phyloP scores from a whole-genome alignment of 1,284 basidiomycete genomes.

The Ganoderma lingzhi region DNA sequence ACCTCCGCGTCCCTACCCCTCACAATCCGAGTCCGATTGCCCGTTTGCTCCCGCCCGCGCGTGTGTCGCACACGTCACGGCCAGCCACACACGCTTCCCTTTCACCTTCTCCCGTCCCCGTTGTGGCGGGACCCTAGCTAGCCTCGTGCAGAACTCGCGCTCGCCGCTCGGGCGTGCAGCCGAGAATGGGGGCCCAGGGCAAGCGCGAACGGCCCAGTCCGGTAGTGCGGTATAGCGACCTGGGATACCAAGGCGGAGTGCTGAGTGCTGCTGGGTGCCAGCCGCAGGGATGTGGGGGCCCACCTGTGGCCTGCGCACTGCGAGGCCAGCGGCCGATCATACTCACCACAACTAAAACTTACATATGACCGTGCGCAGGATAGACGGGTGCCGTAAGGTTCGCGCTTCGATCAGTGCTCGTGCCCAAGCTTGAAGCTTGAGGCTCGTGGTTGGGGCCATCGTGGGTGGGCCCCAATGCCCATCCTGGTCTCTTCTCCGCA shows the following conservation, averaged over 20 bases:
- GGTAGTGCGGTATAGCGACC: not conserved
- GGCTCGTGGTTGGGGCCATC: not conserved
- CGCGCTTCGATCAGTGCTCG: constrained; percentile 17
- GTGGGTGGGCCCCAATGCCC: not conserved
- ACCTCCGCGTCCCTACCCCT: not conserved
- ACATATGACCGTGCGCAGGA: constrained; percentile 1
- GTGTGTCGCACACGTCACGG: constrained; percentile 1
- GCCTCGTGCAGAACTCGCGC: constrained; percentile 15
- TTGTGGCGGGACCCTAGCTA: constrained; percentile 11
- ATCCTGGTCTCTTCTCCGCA: constrained; percentile 3
- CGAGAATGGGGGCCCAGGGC: not conserved
- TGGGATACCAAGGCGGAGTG: not conserved
- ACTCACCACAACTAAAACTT: not conserved
- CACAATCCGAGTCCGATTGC: constrained; percentile 1
- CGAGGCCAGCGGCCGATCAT: not conserved
- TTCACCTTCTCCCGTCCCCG: not conserved
- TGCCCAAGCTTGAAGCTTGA: constrained; percentile 19
- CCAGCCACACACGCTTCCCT: not conserved
- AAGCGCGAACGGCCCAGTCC: constrained; percentile 3
- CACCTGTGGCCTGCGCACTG: constrained; percentile 1
- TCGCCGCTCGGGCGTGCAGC: not conserved
- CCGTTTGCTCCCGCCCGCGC: not conserved
- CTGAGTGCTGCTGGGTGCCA: not conserved
- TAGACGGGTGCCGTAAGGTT: constrained; percentile 14
- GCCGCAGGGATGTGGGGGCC: not conserved